Percentiles rank a stretch among this genome's conserved stretches.
Evolutionary conservation across 2,329 filamentous ascomycete genomes (phyloP).

Genomic region (Exophiala sideris): DNA sequence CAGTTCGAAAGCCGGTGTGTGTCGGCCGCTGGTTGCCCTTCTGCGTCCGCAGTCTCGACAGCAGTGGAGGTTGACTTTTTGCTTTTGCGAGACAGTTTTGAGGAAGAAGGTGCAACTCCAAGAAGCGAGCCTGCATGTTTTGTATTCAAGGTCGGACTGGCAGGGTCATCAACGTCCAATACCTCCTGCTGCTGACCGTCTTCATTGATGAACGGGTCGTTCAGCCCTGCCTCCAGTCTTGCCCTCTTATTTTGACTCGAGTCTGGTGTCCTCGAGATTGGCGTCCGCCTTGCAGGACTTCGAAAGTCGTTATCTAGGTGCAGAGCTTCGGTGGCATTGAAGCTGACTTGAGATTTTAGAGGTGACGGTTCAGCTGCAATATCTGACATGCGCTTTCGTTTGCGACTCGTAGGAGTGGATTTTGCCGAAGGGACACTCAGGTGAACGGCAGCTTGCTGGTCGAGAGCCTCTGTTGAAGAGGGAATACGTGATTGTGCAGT

Average conservation of each 20-base stretch:
- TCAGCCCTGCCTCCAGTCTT: too few species aligned
- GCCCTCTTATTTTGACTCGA: neutral
- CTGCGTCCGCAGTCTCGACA: neutral
- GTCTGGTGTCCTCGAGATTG: neutral
- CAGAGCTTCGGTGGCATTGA: slow-evolving; percentile 16
- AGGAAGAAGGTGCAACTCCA: neutral
- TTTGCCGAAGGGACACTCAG: slow-evolving; percentile 17
- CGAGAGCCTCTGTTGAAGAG: neutral
- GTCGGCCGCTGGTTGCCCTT: slow-evolving; percentile 37
- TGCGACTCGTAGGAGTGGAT: slow-evolving; percentile 15
- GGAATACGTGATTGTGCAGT: slow-evolving; percentile 20
- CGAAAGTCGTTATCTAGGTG: slow-evolving; percentile 13
- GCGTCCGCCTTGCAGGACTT: neutral
- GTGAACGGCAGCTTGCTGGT: neutral
- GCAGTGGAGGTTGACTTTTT: slow-evolving; percentile 6
- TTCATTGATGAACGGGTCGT: too few species aligned
- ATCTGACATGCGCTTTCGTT: slow-evolving; percentile 22
- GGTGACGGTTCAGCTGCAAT: slow-evolving; percentile 23
- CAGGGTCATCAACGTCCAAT: neutral
- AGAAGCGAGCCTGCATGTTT: neutral
- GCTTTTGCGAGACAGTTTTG: neutral
- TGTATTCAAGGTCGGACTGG: neutral
- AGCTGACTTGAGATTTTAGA: slow-evolving; percentile 19
- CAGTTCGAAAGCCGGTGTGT: slow-evolving; percentile 41
- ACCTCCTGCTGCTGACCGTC: too few species aligned